These are phyloP conservation scores for Viola odorata DNA, from an alignment of 345 rosid genomes.

Conservation along the genomic window DNA sequence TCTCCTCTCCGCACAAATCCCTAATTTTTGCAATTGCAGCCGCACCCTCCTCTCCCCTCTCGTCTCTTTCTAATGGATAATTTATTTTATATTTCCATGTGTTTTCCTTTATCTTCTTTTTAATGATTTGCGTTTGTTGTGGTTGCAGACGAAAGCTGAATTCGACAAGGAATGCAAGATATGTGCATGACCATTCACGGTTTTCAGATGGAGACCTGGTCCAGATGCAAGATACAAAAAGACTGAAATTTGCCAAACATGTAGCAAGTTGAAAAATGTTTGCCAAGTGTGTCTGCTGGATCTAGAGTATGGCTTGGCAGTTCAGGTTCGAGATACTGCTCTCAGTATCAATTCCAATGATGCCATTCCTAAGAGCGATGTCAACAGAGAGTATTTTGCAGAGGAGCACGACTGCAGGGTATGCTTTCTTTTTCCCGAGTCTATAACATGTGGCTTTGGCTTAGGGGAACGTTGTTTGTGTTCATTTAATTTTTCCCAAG, in stretches of 20 bases:
- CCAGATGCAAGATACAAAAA: slow-evolving; percentile 74
- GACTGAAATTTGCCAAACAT: slow-evolving; percentile 74
- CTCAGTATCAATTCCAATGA: slow-evolving; percentile 62
- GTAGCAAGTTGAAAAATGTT: slow-evolving; percentile 72
- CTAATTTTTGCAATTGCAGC: no score
- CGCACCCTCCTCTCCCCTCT: no score
- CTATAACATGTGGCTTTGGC: not conserved
- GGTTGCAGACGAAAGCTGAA: slow-evolving; percentile 47
- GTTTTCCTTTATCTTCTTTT: no score
- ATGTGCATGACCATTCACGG: slow-evolving; percentile 80
- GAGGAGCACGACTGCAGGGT: slow-evolving; percentile 71
- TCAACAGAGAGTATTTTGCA: slow-evolving; percentile 73
- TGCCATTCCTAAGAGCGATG: slow-evolving; percentile 75
- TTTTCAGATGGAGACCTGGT: slow-evolving; percentile 81
- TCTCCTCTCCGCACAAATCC: no score
- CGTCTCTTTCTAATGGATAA: no score
- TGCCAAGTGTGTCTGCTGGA: slow-evolving; percentile 91
- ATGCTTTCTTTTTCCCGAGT: not conserved
- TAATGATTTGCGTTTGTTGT: not conserved
- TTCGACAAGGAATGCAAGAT: slow-evolving; percentile 92
- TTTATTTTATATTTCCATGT: no score
- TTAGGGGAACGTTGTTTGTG: not conserved
- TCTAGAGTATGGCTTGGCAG: slow-evolving; percentile 77
- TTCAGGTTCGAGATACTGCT: slow-evolving; percentile 75
- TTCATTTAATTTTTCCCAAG: not conserved